Conservation (phyloP, 176 grass and related monocot genomes). For the Poa annua region DNA sequence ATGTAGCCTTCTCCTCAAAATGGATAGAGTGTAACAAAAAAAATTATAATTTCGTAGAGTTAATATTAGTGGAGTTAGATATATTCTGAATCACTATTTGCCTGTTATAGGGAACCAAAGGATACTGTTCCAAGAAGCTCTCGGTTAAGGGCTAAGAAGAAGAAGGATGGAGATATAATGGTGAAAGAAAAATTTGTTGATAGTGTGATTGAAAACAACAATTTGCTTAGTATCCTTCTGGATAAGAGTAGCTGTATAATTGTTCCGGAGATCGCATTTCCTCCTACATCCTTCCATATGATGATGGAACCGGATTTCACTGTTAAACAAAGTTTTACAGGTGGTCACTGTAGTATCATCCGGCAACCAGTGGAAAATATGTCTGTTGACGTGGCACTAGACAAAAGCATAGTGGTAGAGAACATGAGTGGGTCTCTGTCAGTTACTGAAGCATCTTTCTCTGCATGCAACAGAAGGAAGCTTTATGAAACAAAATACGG, state of each 20-base stretch:
- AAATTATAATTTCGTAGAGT: conserved; percentile 34
- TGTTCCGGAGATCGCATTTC: conserved; percentile 65
- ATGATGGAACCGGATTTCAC: conserved; percentile 46
- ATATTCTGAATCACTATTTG: conserved; percentile 37
- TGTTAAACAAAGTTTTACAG: conserved; percentile 60
- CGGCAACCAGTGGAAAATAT: conserved; percentile 52
- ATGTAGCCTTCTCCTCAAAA: conserved; percentile 2
- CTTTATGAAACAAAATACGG: conserved; percentile 61
- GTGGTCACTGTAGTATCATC: conserved; percentile 53
- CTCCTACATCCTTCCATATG: conserved; percentile 49
- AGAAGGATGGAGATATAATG: conserved; percentile 82
- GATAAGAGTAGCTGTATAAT: conserved; percentile 74
- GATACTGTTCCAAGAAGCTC: conserved; percentile 78
- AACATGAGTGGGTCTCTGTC: conserved; percentile 48
- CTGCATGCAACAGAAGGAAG: conserved; percentile 50
- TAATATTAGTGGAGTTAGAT: conserved; percentile 34
- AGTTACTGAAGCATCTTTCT: conserved; percentile 41
- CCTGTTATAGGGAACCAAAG: conserved; percentile 59
- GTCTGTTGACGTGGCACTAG: conserved; percentile 44
- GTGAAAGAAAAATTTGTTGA: conserved; percentile 88
- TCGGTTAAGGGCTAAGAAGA: conserved; percentile 85
- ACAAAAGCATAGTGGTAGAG: conserved; percentile 38
- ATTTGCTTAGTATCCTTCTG: conserved; percentile 83
- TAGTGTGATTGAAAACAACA: conserved; percentile 86
- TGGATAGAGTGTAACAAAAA: conserved; percentile 32